phyloP scores from a whole-genome alignment of 345 rosid genomes.

The Moricandia arvensis region DNA sequence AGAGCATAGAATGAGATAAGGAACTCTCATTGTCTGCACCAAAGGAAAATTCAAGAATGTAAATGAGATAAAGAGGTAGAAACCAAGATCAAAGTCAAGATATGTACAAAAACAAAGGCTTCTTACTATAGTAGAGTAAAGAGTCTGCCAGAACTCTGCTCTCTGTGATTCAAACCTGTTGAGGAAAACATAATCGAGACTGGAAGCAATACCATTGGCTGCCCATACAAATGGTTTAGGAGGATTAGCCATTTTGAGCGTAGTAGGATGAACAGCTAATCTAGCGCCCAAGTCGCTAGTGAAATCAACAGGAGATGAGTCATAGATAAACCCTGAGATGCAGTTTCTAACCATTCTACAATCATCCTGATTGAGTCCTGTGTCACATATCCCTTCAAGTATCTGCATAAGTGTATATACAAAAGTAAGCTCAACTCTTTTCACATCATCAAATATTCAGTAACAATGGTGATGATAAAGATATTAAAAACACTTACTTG shows the following conservation, averaged over 20 bases:
- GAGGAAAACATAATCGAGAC: slow-evolving; percentile 84
- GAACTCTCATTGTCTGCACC: slow-evolving; percentile 66
- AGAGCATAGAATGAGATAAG: slow-evolving; percentile 81
- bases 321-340: slow-evolving; percentile 73
- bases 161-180: slow-evolving; percentile 84
- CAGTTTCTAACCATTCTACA: slow-evolving; percentile 66
- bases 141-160: slow-evolving; percentile 91
- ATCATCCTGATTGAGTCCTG: slow-evolving; percentile 63
- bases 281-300: slow-evolving; percentile 72
- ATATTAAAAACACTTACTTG: slow-evolving; percentile 50
- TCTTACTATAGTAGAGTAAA: slow-evolving; percentile 85
- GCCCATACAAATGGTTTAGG: slow-evolving; percentile 70
- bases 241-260: slow-evolving; percentile 64
- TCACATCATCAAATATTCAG: background rate
- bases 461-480: background rate
- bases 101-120: background rate
- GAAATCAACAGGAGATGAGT: slow-evolving; percentile 88
- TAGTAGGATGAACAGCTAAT: slow-evolving; percentile 76
- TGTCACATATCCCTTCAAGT: slow-evolving; percentile 58
- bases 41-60: background rate
- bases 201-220: slow-evolving; percentile 67
- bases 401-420: slow-evolving; percentile 52
- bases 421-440: background rate
- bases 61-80: slow-evolving; percentile 15
- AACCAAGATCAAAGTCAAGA: background rate